phyloP scores from a whole-genome alignment of 805 yeast genomes.

The Metschnikowia colocasiae region DNA sequence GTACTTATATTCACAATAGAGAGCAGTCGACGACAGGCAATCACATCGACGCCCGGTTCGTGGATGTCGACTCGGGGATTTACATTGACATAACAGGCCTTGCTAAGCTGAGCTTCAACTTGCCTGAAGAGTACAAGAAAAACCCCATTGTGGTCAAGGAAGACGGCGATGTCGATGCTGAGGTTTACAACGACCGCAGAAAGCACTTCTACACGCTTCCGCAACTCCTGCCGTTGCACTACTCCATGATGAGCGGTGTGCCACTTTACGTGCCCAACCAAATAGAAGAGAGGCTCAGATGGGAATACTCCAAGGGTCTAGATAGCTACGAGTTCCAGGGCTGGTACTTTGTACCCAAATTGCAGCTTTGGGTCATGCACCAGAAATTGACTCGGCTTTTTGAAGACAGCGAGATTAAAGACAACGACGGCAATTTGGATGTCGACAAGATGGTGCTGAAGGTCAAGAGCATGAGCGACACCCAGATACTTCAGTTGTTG shows the following conservation, averaged over 20 bases:
- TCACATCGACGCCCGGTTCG: constrained; percentile 17
- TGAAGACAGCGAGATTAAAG: constrained; percentile 3
- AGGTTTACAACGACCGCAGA: constrained; percentile 19
- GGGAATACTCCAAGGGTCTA: constrained; percentile 20
- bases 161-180: constrained; percentile 8
- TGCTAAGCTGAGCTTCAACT: constrained; percentile 11
- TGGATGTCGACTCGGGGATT: constrained; percentile 18
- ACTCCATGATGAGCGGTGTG: constrained; percentile 18
- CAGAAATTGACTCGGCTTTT: constrained; percentile 14
- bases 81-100: constrained; percentile 19
- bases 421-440: constrained; percentile 3
- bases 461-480: constrained; percentile 25
- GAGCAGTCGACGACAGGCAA: constrained; percentile 13
- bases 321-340: constrained; percentile 8
- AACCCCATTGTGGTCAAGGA: constrained; percentile 13
- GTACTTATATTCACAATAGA: constrained; percentile 19
- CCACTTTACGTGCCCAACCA: constrained; percentile 18
- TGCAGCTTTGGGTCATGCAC: constrained; percentile 21
- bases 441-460: constrained; percentile 15
- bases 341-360: constrained; percentile 18
- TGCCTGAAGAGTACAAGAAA: constrained; percentile 13
- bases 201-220: constrained; percentile 18
- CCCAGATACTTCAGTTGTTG: constrained; percentile 21
- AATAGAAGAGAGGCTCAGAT: constrained; percentile 16
- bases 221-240: constrained; percentile 20